Conservation (phyloP, 2,329 filamentous ascomycete genomes). For the Xylaria polymorpha region DNA sequence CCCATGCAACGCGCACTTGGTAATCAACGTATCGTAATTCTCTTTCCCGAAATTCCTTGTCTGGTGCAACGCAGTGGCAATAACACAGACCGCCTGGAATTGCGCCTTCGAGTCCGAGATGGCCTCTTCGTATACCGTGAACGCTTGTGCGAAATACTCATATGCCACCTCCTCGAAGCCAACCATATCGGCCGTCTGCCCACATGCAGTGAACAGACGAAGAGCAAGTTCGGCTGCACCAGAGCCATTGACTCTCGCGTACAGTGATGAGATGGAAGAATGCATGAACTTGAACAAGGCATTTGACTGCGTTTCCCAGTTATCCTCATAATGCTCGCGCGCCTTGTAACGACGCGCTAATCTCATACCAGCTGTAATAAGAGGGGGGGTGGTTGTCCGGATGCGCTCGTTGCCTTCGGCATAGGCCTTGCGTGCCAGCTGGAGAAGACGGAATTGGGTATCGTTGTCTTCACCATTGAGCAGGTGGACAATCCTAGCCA, state of each 20-base stretch:
- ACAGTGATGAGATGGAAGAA: conserved; percentile 84
- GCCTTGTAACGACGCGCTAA: conserved; percentile 89
- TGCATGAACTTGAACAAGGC: conserved; percentile 97
- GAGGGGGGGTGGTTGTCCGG: conserved; percentile 91
- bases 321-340: conserved; percentile 82
- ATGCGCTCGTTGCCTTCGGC: conserved; percentile 94
- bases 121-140: conserved; percentile 96
- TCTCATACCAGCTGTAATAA: conserved; percentile 90
- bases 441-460: conserved; percentile 92
- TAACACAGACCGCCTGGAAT: conserved; percentile 96
- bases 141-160: conserved; percentile 98
- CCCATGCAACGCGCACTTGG: conserved; percentile 94
- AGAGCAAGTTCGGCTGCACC: conserved; percentile 89
- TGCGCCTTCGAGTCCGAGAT: conserved; percentile 96
- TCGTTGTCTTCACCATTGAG: conserved; percentile 87
- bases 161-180: conserved; percentile 96
- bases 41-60: conserved; percentile 93
- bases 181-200: conserved; percentile 90
- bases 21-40: conserved; percentile 98
- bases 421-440: conserved; percentile 87
- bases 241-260: conserved; percentile 80
- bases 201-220: conserved; percentile 89
- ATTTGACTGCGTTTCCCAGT: conserved; percentile 73
- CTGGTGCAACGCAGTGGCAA: conserved; percentile 88
- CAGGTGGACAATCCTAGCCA: conserved; percentile 91